These are phyloP conservation scores for Candida tibetensis DNA, from an alignment of 805 yeast species.

Conservation along the genomic window DNA sequence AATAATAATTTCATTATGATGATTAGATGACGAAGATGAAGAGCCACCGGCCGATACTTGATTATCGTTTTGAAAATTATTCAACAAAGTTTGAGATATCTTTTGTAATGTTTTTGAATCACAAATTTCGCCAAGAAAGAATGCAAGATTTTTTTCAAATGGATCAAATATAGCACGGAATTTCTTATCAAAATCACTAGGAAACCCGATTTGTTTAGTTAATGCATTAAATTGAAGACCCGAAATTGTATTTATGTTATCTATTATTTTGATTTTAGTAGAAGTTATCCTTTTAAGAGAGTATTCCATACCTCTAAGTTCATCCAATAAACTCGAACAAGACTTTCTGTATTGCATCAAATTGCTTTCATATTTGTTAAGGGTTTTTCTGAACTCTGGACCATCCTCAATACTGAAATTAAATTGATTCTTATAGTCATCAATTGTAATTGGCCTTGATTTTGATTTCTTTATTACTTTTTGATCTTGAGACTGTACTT, in stretches of 20 bases:
- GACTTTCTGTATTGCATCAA: slow-evolving; percentile 28
- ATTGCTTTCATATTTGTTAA: slow-evolving; percentile 29
- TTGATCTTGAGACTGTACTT: not conserved
- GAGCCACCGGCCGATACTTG: slow-evolving; percentile 6
- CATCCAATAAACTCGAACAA: slow-evolving; percentile 27
- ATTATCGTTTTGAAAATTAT: not conserved
- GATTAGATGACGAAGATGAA: slow-evolving; percentile 3
- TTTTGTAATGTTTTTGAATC: slow-evolving; percentile 27
- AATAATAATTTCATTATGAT: slow-evolving; percentile 20
- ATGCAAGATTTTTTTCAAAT: slow-evolving; percentile 28
- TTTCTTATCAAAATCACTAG: slow-evolving; percentile 22
- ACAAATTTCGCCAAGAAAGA: slow-evolving; percentile 28
- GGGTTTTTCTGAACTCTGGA: slow-evolving; percentile 38
- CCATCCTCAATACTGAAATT: slow-evolving; percentile 41
- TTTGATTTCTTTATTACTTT: not conserved
- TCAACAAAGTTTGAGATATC: slow-evolving; percentile 13
- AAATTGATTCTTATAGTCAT: slow-evolving; percentile 29
- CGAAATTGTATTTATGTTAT: slow-evolving; percentile 19
- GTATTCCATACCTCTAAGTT: slow-evolving; percentile 29
- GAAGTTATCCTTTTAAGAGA: slow-evolving; percentile 17
- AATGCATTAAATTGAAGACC: slow-evolving; percentile 24
- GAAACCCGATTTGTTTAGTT: slow-evolving; percentile 22
- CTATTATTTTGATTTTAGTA: slow-evolving; percentile 22
- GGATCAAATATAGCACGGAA: slow-evolving; percentile 30
- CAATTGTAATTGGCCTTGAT: slow-evolving; percentile 7